Conservation (phyloP, 257 asterid species). For the Coffea canephora region DNA sequence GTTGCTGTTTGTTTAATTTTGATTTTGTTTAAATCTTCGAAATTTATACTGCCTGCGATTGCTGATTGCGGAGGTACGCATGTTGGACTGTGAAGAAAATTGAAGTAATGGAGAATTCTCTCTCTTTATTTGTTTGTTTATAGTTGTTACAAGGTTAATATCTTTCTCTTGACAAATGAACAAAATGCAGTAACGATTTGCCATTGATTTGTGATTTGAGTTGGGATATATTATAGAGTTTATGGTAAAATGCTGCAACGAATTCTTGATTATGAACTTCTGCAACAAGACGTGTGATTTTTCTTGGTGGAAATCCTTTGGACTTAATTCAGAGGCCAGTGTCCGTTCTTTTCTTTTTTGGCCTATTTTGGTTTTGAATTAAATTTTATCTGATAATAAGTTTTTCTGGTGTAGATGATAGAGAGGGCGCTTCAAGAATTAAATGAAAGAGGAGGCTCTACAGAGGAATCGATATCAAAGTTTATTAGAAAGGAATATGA, state of each 20-base stretch:
- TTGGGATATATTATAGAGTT: not conserved
- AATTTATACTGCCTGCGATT: not conserved
- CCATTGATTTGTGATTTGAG: not conserved
- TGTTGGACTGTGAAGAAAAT: not conserved
- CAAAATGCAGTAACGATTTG: not conserved
- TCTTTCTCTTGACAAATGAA: not conserved
- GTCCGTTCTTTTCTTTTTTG: not conserved
- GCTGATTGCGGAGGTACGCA: too few relatives aligned
- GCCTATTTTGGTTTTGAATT: not conserved
- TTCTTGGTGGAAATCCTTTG: not conserved
- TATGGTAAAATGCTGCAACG: not conserved
- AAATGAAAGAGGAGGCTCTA: constrained; percentile 47
- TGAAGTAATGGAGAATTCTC: not conserved
- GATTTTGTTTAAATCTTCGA: not conserved
- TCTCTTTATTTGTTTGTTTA: too few relatives aligned
- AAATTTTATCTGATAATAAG: not conserved
- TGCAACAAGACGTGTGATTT: not conserved
- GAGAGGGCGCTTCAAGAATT: constrained; percentile 47
- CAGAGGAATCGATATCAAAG: constrained; percentile 49
- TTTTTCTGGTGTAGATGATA: constrained; percentile 55
- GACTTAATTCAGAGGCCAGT: not conserved
- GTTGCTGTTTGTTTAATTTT: not conserved
- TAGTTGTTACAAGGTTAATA: not conserved
- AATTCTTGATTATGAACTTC: not conserved
- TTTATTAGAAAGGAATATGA: constrained; percentile 33